These are phyloP conservation scores for Oligophagozyma castellii DNA, from an alignment of 1,139 yeast species.

Conservation along the genomic window DNA sequence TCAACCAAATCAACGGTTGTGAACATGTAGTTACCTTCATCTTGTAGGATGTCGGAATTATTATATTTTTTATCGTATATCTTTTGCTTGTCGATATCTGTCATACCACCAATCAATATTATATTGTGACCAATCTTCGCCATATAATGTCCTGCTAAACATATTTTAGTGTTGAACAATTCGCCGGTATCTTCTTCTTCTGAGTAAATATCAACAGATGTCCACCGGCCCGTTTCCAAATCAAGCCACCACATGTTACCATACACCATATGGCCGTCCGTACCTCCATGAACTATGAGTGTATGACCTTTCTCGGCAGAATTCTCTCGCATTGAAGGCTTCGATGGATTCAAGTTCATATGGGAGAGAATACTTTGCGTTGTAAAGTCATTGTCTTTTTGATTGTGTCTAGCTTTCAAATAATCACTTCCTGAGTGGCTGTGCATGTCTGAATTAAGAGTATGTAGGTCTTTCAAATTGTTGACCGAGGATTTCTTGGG, in stretches of 20 bases:
- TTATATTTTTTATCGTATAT: conserved; percentile 2
- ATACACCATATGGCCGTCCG: conserved; percentile 26
- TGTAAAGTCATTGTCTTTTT: too few relatives aligned
- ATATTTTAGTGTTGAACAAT: conserved; percentile 8
- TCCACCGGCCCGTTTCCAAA: conserved; percentile 30
- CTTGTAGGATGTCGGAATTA: conserved; percentile 1
- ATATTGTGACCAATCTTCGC: conserved; percentile 12
- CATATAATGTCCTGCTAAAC: conserved; percentile 19
- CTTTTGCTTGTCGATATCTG: conserved; percentile 16
- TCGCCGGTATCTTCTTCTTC: conserved; percentile 3
- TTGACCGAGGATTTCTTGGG: too few relatives aligned
- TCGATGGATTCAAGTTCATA: too few relatives aligned
- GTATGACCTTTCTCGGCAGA: too few relatives aligned
- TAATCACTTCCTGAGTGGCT: too few relatives aligned
- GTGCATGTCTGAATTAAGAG: too few relatives aligned
- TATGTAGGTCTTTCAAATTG: too few relatives aligned
- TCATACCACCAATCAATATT: conserved; percentile 19
- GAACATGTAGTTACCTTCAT: conserved; percentile 7
- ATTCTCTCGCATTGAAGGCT: too few relatives aligned
- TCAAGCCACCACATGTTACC: conserved; percentile 38
- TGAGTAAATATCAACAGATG: conserved; percentile 14
- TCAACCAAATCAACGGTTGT: conserved; percentile 7
- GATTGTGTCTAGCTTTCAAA: too few relatives aligned
- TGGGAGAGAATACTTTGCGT: too few relatives aligned
- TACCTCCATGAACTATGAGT: conserved; percentile 34